Evolutionary conservation across 2,329 filamentous ascomycete species (phyloP).

Genomic region (Cucurbitaria berberidis): DNA sequence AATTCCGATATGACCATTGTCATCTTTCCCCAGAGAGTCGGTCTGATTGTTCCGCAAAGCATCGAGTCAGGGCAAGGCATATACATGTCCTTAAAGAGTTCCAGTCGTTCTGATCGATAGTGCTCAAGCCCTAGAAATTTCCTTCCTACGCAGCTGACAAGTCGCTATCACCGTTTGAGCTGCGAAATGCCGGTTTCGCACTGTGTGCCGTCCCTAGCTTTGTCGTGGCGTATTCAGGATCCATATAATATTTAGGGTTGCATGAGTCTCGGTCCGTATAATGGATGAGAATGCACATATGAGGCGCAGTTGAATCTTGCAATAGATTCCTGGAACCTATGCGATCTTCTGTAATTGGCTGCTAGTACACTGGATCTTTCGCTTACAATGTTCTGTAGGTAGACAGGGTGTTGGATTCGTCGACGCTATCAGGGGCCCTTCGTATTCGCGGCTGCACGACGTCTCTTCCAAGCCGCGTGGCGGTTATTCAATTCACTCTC

Average conservation of each 20-base stretch:
- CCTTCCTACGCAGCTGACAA: slow-evolving; percentile 3
- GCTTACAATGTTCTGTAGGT: slow-evolving; percentile 5
- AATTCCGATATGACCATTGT: slow-evolving; percentile 4
- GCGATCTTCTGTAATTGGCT: slow-evolving; percentile 5
- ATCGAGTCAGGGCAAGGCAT: slow-evolving; percentile 15
- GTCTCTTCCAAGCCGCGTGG: slow-evolving; percentile 11
- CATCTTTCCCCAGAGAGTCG: slow-evolving; percentile 7
- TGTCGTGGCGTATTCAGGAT: slow-evolving; percentile 6
- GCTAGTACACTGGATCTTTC: slow-evolving; percentile 4
- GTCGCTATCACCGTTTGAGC: slow-evolving; percentile 12
- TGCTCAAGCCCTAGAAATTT: slow-evolving; percentile 6
- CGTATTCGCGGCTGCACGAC: slow-evolving; percentile 8
- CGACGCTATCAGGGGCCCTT: slow-evolving; percentile 1
- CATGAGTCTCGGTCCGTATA: slow-evolving; percentile 14
- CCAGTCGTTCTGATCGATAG: slow-evolving; percentile 8
- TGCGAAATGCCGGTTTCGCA: slow-evolving; percentile 2
- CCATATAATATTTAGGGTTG: slow-evolving; percentile 11
- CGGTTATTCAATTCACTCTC: slow-evolving; percentile 1
- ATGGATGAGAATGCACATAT: neutral
- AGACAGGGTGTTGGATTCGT: slow-evolving; percentile 10
- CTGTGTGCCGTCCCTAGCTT: slow-evolving; percentile 2
- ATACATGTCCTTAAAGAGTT: slow-evolving; percentile 5
- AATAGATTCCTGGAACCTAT: slow-evolving; percentile 4
- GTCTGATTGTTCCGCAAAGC: slow-evolving; percentile 14
- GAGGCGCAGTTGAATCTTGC: slow-evolving; percentile 6